A percentile compares a stretch with the other conserved stretches of the same genome.
These are phyloP conservation scores for Globisporangium canariense DNA, from an alignment of 352 stramenopile species.

Conservation along the genomic window DNA sequence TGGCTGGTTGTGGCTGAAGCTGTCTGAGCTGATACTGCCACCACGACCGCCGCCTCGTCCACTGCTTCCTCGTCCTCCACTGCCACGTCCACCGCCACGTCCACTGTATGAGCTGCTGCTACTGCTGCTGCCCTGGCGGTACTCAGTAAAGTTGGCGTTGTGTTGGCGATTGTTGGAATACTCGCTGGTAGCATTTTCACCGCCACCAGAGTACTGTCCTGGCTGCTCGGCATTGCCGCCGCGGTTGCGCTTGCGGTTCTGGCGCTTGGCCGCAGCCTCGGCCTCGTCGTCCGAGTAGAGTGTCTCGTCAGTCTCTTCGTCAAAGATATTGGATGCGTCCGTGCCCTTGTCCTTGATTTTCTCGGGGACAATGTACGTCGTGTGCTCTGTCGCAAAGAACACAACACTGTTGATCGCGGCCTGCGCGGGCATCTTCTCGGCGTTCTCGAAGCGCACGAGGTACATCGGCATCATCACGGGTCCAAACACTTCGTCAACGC, in stretches of 20 bases:
- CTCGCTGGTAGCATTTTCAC: neutral
- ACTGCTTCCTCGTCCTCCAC: conserved; percentile 18
- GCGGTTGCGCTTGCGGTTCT: conserved; percentile 67
- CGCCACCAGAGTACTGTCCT: neutral
- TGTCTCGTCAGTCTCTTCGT: conserved; percentile 76
- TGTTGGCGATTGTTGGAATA: conserved; percentile 7
- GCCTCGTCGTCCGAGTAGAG: conserved; percentile 85
- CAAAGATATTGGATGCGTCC: conserved; percentile 84
- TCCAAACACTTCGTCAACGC: conserved; percentile 83
- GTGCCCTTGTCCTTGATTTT: conserved; percentile 80
- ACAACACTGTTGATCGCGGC: conserved; percentile 41
- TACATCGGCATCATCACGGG: conserved; percentile 87
- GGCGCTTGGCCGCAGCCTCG: conserved; percentile 63
- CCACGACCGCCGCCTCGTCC: conserved; percentile 13
- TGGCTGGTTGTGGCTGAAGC: conserved; percentile 12
- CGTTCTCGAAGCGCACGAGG: conserved; percentile 72
- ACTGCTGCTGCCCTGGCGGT: conserved; percentile 5
- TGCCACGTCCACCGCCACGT: conserved; percentile 18
- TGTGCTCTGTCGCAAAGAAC: conserved; percentile 76
- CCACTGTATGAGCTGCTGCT: conserved; percentile 11
- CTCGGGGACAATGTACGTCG: conserved; percentile 75
- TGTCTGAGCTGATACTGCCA: conserved; percentile 14
- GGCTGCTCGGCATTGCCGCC: conserved; percentile 14
- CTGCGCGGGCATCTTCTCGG: conserved; percentile 58
- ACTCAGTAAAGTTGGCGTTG: conserved; percentile 6